Evolutionary conservation across 202 grass and related monocot genomes (phyloP).

Genomic region (Setaria italica): DNA sequence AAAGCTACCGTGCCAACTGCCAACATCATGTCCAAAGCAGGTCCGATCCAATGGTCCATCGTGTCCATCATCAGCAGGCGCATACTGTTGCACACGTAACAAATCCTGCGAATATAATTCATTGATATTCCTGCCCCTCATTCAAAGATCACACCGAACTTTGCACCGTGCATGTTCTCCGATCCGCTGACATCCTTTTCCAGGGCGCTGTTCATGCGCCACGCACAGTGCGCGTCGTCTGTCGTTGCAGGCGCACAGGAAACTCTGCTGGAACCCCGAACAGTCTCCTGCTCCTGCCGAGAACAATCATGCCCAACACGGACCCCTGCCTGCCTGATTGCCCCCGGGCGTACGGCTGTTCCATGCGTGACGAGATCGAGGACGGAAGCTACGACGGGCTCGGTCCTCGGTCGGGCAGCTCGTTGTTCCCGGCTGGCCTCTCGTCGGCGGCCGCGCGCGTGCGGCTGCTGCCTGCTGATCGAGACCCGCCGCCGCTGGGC

Average conservation of each 20-base stretch:
- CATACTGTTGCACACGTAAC: not conserved
- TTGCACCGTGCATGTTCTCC: not conserved
- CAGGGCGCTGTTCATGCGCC: not conserved
- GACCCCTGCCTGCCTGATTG: not conserved
- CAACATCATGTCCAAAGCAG: no score
- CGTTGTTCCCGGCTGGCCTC: not conserved
- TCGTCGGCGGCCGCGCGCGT: no score
- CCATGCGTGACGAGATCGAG: not conserved
- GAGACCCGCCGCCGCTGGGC: not conserved
- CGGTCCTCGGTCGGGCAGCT: not conserved
- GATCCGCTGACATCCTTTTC: not conserved
- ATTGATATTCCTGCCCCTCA: not conserved
- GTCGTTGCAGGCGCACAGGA: conserved; percentile 15
- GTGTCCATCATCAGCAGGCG: not conserved
- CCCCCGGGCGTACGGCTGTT: not conserved
- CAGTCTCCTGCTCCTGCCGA: not conserved
- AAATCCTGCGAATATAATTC: not conserved
- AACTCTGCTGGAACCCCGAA: not conserved
- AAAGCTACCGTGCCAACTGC: no score
- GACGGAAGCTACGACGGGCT: not conserved
- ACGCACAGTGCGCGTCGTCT: not conserved
- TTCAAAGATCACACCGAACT: not conserved
- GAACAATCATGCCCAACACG: not conserved
- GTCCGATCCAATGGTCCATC: no score
- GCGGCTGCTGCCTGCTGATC: no score